Evolutionary conservation across 2,329 filamentous ascomycete species (phyloP), one percentile per base, ranked within the genome.

Genomic region (Trichoderma atroviride): DNA sequence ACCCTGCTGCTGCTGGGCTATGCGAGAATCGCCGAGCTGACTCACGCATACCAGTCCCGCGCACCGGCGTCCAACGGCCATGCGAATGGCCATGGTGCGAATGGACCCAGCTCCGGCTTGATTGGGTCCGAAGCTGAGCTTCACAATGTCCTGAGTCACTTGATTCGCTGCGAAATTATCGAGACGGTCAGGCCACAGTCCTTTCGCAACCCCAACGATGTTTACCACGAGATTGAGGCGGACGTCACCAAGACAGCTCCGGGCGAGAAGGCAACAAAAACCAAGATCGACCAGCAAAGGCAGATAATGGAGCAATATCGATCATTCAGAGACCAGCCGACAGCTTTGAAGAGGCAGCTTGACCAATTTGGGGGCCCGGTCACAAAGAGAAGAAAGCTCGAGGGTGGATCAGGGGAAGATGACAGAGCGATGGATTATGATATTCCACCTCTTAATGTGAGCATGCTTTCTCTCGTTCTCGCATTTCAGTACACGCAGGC

Each of bases 1-100:
- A 91, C 90, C 35, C 82, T 97, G 53, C 82, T 97, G 70, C 85
- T 90, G 68, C 85, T 94, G 22, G 95, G 95, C 1, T 92, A 96
- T 80, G 91, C 91, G 35, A 89, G 88, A 76, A 84, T 94, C 40
- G 86, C 85, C 53, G 90, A 94, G 74, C 83, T 95, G 55, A 84
- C 85, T n/a, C 87, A 89, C 47, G 88, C 89, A 22, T 92, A 90
- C 74, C 76, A 76, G 31, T 77, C 80, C 5, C 77, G 82, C 74
- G 74, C 74, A 22, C 77, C 78, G 6, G 78, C 79, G 71, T 70
- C 74, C 29, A 80, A 81, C 47, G 77, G 80, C 0, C 75, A 79
- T 50, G 70, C 74, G 19, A 70, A 70, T 24, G 65, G 69, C 27
- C 59, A 69, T 14, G 69, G 65, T 7, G n/a, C 59, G 16, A 69